Conservation (phyloP, 2,329 filamentous ascomycete genomes). For the Exophiala spinifera region DNA sequence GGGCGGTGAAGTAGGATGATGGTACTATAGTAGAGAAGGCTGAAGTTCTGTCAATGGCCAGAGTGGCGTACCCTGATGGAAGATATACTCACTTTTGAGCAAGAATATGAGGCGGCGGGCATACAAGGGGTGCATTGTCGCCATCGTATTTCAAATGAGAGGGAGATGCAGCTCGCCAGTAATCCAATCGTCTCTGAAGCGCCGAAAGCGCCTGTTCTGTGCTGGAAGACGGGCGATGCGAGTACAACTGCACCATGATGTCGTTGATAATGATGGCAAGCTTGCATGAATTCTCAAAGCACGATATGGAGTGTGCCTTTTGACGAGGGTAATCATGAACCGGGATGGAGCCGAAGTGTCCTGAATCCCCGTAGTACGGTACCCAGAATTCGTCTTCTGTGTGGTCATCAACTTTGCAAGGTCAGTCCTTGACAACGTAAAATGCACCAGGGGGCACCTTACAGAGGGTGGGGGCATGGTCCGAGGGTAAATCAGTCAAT, state of each 20-base stretch:
- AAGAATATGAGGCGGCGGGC: constrained; percentile 16
- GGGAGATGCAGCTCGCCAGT: too few relatives aligned
- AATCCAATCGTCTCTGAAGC: too few relatives aligned
- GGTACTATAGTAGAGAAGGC: constrained; percentile 57
- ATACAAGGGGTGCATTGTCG: constrained; percentile 35
- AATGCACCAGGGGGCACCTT: too few relatives aligned
- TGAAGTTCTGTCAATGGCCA: too few relatives aligned
- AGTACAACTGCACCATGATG: constrained; percentile 9
- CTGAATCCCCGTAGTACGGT: constrained; percentile 29
- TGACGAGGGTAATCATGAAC: constrained; percentile 55
- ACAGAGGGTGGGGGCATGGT: too few relatives aligned
- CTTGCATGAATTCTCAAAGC: constrained; percentile 35
- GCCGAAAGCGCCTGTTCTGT: constrained; percentile 12
- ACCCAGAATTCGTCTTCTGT: too few relatives aligned
- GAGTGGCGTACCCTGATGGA: too few relatives aligned
- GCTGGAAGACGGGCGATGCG: constrained; percentile 42
- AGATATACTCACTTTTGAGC: constrained; percentile 34
- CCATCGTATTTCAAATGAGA: too few relatives aligned
- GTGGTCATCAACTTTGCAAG: too few relatives aligned
- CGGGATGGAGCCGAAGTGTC: constrained; percentile 53
- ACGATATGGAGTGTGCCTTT: constrained; percentile 49
- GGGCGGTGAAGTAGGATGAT: constrained; percentile 58
- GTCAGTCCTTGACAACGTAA: too few relatives aligned
- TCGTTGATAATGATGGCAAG: constrained; percentile 41
- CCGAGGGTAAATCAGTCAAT: too few relatives aligned